phyloP scores from a whole-genome alignment of 305 asterid species.

The Fraxinus ornus region DNA sequence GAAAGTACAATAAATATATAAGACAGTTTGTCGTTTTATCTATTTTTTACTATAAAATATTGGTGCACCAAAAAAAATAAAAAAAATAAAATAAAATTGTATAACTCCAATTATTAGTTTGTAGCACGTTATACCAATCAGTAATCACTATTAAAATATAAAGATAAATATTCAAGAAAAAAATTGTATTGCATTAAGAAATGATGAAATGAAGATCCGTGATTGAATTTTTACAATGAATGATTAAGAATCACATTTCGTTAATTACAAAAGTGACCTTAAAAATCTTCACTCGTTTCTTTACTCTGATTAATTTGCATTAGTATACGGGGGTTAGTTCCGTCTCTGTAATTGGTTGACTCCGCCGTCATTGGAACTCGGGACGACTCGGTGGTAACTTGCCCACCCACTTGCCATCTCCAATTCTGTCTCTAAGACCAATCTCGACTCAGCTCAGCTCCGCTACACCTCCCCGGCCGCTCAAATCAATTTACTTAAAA shows the following conservation, averaged over 20 bases:
- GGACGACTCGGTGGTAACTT: constrained; percentile 78
- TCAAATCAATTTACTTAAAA: background rate
- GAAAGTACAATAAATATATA: background rate
- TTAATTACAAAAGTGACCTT: constrained; percentile 25
- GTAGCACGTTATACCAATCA: constrained; percentile 15
- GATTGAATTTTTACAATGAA: background rate
- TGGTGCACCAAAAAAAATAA: background rate
- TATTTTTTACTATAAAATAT: background rate
- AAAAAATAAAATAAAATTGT: background rate
- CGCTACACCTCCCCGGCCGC: background rate
- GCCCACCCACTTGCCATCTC: constrained; percentile 78
- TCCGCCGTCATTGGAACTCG: constrained; percentile 38
- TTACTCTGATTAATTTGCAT: background rate
- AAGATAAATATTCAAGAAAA: background rate
- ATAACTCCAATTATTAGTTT: background rate
- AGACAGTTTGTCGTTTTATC: background rate
- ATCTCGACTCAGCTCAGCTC: constrained; percentile 5
- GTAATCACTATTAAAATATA: background rate
- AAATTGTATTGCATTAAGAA: background rate
- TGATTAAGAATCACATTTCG: constrained; percentile 4
- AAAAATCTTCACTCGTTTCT: constrained; percentile 13
- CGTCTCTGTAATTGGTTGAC: background rate
- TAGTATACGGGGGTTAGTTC: background rate
- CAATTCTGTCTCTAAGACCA: constrained; percentile 37
- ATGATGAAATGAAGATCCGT: background rate